Evolutionary conservation across 1,284 basidiomycete species (phyloP).

Genomic region (Papiliotrema nemorosa): DNA sequence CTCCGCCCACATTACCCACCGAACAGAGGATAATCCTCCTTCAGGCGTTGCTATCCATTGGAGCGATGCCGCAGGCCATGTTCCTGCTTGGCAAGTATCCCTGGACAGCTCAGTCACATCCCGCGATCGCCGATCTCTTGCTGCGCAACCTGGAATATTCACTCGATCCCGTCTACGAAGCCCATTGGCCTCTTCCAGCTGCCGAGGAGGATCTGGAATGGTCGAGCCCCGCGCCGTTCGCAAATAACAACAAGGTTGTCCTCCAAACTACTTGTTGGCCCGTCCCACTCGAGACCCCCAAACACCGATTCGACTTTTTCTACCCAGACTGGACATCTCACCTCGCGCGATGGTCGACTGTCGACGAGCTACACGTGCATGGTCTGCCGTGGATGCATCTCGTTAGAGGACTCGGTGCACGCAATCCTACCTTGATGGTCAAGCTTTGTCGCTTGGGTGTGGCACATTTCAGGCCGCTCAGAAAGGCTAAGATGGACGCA

Average conservation of each 20-base stretch:
- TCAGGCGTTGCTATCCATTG: constrained; percentile 77
- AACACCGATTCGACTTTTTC: constrained; percentile 78
- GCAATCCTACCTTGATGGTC: constrained; percentile 63
- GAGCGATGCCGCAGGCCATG: constrained; percentile 72
- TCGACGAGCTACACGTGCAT: constrained; percentile 59
- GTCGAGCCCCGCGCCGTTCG: constrained; percentile 13
- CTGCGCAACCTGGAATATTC: constrained; percentile 69
- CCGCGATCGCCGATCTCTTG: constrained; percentile 79
- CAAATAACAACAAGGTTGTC: constrained; percentile 3
- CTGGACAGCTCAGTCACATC: constrained; percentile 77
- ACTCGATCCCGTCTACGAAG: constrained; percentile 66
- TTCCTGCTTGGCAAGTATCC: constrained; percentile 77
- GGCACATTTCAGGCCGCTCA: constrained; percentile 45
- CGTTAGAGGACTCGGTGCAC: constrained; percentile 68
- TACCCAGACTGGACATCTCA: constrained; percentile 75
- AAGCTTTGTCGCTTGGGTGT: constrained; percentile 62
- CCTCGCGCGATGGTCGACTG: constrained; percentile 62
- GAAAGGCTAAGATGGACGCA: constrained; percentile 22
- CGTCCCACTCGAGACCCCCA: constrained; percentile 67
- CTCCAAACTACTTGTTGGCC: constrained; percentile 63
- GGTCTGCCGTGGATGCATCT: constrained; percentile 69
- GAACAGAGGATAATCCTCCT: constrained; percentile 82
- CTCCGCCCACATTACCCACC: constrained; percentile 45
- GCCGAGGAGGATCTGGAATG: constrained; percentile 35
- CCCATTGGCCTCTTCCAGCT: constrained; percentile 51